Conservation (phyloP, 768 basidiomycete species). For the Rhodotorula graminis region DNA sequence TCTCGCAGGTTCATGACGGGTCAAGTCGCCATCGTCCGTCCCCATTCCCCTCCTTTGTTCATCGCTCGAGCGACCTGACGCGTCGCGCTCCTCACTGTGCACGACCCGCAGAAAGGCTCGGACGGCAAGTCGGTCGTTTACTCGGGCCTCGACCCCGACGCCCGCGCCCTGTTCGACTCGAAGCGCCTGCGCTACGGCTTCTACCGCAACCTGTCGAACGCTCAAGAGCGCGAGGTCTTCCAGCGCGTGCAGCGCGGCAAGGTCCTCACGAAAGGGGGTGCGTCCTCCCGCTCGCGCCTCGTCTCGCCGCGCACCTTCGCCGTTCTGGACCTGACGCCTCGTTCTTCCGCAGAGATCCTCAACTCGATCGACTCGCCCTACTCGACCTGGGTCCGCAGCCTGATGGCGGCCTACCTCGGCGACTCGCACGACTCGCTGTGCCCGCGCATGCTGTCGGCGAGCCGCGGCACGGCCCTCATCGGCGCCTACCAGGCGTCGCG, state of each 20-base stretch:
- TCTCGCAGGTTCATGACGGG: conserved; percentile 8
- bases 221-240: conserved; percentile 20
- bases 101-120: neutral
- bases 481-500: neutral
- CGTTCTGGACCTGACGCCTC: neutral
- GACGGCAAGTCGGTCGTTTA: neutral
- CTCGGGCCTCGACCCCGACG: neutral
- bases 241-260: conserved; percentile 17
- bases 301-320: no score
- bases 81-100: neutral
- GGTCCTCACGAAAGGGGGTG: conserved; percentile 1
- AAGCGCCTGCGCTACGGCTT: conserved; percentile 13
- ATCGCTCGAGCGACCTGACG: accelerated
- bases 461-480: neutral
- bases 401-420: neutral
- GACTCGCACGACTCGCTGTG: neutral
- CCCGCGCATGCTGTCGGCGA: neutral
- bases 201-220: conserved; percentile 9
- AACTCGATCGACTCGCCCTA: neutral
- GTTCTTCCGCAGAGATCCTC: neutral
- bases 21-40: neutral
- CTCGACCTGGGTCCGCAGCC: neutral
- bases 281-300: neutral
- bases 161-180: neutral
- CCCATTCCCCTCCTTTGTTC: no score